Percentiles rank a stretch among this genome's conserved stretches.
phyloP scores from a whole-genome alignment of 176 grass and related monocot species.

The Bromus sterilis region DNA sequence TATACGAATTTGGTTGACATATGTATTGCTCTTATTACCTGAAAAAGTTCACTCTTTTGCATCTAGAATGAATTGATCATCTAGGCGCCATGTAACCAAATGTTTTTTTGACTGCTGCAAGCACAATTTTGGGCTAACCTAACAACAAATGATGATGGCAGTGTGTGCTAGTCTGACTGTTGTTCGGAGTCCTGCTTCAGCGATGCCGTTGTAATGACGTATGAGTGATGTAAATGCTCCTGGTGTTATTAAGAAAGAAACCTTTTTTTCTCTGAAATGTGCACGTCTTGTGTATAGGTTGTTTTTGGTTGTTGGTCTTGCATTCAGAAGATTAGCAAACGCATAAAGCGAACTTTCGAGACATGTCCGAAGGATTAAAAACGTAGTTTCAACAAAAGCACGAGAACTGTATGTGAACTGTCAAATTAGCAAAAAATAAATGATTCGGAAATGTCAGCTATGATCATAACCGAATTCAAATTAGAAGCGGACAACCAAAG shows the following conservation, averaged over 20 bases:
- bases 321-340: background rate
- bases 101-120: background rate
- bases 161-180: conserved; percentile 6
- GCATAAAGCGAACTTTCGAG: background rate
- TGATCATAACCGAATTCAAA: too few relatives aligned
- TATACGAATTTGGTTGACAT: conserved; percentile 12
- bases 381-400: too few relatives aligned
- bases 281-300: background rate
- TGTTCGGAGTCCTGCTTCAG: conserved; percentile 12
- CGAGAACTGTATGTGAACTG: too few relatives aligned
- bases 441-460: too few relatives aligned
- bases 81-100: background rate
- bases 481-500: too few relatives aligned
- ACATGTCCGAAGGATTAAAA: too few relatives aligned
- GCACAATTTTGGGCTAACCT: conserved; percentile 5
- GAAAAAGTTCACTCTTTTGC: conserved; percentile 9
- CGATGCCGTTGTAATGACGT: background rate
- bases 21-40: background rate
- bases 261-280: background rate
- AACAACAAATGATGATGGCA: conserved; percentile 26
- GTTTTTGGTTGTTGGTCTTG: background rate
- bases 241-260: background rate
- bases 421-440: too few relatives aligned
- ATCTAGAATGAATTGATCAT: background rate
- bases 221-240: conserved; percentile 6